Base-by-base conservation (phyloP, 805 yeast species). In the Lipomyces mesembrius region DNA sequence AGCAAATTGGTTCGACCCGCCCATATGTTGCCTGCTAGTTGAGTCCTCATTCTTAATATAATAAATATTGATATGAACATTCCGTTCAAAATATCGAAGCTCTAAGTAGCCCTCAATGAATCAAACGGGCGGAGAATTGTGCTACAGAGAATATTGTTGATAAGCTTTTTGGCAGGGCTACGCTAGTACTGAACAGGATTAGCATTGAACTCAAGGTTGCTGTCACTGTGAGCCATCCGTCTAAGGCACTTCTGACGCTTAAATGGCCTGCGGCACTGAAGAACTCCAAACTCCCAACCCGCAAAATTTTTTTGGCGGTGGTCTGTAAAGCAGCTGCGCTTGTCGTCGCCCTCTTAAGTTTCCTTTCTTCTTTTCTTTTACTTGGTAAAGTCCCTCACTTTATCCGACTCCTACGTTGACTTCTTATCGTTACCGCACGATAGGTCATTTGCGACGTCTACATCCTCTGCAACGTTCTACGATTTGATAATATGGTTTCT, bases 381-480 rank as follows among this genome's bases (percentile, higher is more conserved):
- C 61, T 59, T 54, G 70, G 70, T 59, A 65, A 67, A 64, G 70
- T 32, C 53, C 39, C 56, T 56, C 29, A 20, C 66, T 53, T 65
- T 67, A 58, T 49, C 64, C 66, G 43, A 64, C 54, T 27, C 37
- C 34, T 43, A 34, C 14, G 39, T 29, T 32, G 20, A 4, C 53
- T 37, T 37, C 14, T 46, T 43, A 8, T 29, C 6, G 43, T 12
- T 37, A 37, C 12, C 49, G 49, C 9, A 17, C 49, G 49, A 34
- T 46, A 11, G 12, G 34, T 20, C 22, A 14, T 57, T 49, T 58
- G 27, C 22, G 14, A 29, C 17, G 37, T n/a, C 32, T 51, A 29
- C 34, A n/a, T 54, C 43, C n/a, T 25, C 22, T 32, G n/a, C 54
- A 56, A 37, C 43, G 17, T 37, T 14, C 17, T 37, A 37, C 43